phyloP scores from a whole-genome alignment of 352 stramenopile species.

The Phytophthora agathidicida region DNA sequence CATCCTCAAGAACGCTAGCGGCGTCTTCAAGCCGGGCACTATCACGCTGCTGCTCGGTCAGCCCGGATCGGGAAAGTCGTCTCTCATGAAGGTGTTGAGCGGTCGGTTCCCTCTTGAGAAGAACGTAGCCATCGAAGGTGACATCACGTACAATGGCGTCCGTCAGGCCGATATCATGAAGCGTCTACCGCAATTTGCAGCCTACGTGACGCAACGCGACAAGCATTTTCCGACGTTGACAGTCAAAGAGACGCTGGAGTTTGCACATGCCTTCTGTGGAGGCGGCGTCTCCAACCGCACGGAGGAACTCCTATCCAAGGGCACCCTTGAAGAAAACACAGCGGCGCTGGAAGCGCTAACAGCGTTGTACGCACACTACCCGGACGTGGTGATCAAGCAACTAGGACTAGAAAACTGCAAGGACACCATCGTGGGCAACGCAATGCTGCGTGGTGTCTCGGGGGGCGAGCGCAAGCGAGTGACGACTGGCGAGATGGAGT shows the following conservation, averaged over 20 bases:
- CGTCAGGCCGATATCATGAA: conserved; percentile 23
- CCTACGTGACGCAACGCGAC: conserved; percentile 63
- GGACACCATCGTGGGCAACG: conserved; percentile 63
- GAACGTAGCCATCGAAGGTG: conserved; percentile 27
- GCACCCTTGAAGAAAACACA: conserved; percentile 16
- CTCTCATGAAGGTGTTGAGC: conserved; percentile 25
- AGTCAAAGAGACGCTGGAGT: conserved; percentile 59
- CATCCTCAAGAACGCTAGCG: conserved; percentile 53
- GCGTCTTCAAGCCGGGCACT: conserved; percentile 39
- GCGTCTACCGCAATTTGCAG: conserved; percentile 49
- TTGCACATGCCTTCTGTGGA: conserved; percentile 47
- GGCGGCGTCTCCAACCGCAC: conserved; percentile 24
- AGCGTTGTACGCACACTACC: conserved; percentile 27
- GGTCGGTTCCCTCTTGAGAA: conserved; percentile 25
- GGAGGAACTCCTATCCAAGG: conserved; percentile 20
- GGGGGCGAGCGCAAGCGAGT: conserved; percentile 77
- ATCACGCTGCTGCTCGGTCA: conserved; percentile 29
- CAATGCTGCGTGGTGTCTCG: conserved; percentile 59
- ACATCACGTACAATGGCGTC: conserved; percentile 28
- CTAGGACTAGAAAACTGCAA: conserved; percentile 57
- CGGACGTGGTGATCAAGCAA: conserved; percentile 40
- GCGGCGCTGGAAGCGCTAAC: conserved; percentile 20
- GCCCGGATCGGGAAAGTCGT: conserved; percentile 27
- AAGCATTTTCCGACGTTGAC: conserved; percentile 84
- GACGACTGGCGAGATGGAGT: conserved; percentile 88